A percentile compares a stretch with the other conserved stretches of the same genome.
Conservation (phyloP, 108 stramenopile species). For the Pseudonitzschia pungens region DNA sequence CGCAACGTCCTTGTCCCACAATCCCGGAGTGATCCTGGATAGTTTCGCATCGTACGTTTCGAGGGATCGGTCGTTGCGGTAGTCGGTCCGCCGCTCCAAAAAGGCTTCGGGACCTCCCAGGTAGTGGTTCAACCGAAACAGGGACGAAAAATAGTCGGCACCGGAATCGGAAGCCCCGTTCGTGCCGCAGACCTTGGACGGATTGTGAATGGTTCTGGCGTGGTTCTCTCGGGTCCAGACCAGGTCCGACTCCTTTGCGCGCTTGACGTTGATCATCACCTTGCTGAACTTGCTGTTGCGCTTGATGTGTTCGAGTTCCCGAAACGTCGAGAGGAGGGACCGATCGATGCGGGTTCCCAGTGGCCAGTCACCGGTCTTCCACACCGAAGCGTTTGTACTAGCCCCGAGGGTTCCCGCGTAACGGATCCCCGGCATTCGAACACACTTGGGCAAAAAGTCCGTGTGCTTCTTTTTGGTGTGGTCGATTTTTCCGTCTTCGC, state of each 20-base stretch:
- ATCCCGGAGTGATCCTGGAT: not conserved
- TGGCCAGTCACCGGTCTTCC: not conserved
- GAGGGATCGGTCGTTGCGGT: not conserved
- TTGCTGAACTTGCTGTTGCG: constrained; percentile 20
- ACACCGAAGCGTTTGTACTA: no score
- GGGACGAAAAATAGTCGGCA: constrained; percentile 17
- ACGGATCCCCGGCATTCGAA: constrained; percentile 3
- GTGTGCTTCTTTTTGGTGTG: not conserved
- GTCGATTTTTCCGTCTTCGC: not conserved
- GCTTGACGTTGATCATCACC: constrained; percentile 18
- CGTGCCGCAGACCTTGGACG: constrained; percentile 12
- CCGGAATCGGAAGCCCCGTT: constrained; percentile 7
- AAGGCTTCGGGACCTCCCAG: constrained; percentile 16
- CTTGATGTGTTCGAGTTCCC: not conserved
- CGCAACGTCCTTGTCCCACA: not conserved
- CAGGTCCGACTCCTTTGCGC: not conserved
- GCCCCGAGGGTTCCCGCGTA: constrained; percentile 1
- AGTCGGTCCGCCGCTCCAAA: constrained; percentile 14
- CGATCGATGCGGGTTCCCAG: not conserved
- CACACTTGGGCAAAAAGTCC: not conserved
- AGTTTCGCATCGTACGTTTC: not conserved
- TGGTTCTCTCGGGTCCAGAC: constrained; percentile 1
- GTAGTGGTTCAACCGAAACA: constrained; percentile 26
- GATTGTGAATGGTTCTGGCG: constrained; percentile 26
- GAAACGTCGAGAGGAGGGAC: not conserved